A percentile compares a stretch with the other conserved stretches of the same genome.
Evolutionary conservation across 441 rosid species (phyloP).

Genomic region (Euphorbia schlechtendalii): DNA sequence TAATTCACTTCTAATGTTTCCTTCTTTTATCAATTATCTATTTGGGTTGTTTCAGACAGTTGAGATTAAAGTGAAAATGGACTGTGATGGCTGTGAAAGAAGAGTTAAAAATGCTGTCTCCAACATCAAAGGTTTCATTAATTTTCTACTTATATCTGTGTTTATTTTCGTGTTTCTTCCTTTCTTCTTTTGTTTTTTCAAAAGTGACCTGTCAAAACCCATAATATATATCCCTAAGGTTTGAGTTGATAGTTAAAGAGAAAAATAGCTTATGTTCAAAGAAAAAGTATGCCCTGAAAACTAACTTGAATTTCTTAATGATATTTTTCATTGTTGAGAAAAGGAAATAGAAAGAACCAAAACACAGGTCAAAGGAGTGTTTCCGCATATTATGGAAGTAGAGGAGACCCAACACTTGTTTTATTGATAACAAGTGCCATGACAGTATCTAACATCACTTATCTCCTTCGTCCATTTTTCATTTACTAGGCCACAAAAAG

Average conservation of each 20-base stretch:
- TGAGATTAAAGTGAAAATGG: constrained; percentile 90
- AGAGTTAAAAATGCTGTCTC: constrained; percentile 62
- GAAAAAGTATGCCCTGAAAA: too few species aligned
- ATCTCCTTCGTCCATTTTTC: background rate
- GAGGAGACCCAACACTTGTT: background rate
- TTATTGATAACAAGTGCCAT: constrained; percentile 3
- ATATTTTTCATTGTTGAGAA: too few species aligned
- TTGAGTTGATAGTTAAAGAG: too few species aligned
- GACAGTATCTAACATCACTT: constrained; percentile 5
- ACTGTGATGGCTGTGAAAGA: constrained; percentile 90
- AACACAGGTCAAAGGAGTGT: background rate
- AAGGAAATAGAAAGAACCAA: background rate
- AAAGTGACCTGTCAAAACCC: too few species aligned
- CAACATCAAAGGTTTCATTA: constrained; percentile 82
- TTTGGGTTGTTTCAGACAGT: constrained; percentile 46
- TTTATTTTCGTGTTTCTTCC: constrained; percentile 8
- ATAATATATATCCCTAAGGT: too few species aligned
- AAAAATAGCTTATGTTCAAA: too few species aligned
- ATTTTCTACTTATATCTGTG: too few species aligned
- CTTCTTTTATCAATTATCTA: too few species aligned
- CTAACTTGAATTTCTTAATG: too few species aligned
- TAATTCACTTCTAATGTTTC: too few species aligned
- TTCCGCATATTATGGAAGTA: constrained; percentile 19
- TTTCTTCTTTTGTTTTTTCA: background rate
- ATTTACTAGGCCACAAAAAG: background rate